Evolutionary conservation across 768 basidiomycete genomes (phyloP), one percentile per base, ranked within the genome.

Genomic region (Lactifluus subvellereus): DNA sequence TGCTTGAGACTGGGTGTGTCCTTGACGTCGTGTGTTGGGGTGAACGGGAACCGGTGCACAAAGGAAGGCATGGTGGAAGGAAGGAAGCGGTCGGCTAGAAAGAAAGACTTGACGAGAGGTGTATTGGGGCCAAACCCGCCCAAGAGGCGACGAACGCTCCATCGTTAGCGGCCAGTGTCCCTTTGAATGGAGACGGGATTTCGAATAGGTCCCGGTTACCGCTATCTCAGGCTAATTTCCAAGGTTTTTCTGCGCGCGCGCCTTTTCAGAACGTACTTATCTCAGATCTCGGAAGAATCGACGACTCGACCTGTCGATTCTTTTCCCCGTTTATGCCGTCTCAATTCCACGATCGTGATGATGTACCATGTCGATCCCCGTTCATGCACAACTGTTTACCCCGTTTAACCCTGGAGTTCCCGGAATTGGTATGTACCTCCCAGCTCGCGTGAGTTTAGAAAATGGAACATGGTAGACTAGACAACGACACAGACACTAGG

Each of bases 1-100:
- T 64, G 58, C 40, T 45, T 47, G 22, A 59, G 63, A 9, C 58
- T 35, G 8, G 63, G 58, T 0, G 42, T 20, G 33, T 59, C 58
- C 2, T 53, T 47, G 51, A 22, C 22, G 14, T 48, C 35, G 40
- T 54, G 37, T 8, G 11, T 54, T 13, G 13, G 50, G 20, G 40
- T 30, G 6, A 10, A 27, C 3, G 54, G 54, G 33, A 48, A 43
- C 6, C 16, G 27, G 27, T 27, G 53, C 22, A 55, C n/a, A 35
- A 64, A 64, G 20, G 56, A 52, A 4, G 40, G 63, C 52, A 56
- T 50, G 22, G 6, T 20, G 30, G 5, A 16, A 40, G n/a, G 20
- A 35, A 30, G n/a, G 10, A 27, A 16, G 8, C 11, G 2, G 35
- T 27, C 22, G 8, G 47, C 16, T 48, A 45, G 32, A 35, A 7